phyloP scores from a whole-genome alignment of 1,284 basidiomycete species.

The Papiliotrema flavescens region DNA sequence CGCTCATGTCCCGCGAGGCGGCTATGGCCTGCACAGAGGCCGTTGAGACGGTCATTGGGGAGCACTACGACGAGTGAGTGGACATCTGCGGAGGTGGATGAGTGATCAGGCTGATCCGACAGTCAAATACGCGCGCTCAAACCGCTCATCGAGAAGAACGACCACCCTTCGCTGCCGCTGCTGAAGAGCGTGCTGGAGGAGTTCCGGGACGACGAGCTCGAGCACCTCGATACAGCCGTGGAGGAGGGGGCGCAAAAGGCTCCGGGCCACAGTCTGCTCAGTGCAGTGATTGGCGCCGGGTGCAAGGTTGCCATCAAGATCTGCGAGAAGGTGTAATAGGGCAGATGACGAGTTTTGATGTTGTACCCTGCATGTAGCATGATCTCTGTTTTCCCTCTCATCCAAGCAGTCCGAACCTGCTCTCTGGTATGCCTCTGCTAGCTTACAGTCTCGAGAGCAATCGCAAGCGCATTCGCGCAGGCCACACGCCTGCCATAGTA shows the following conservation, averaged over 20 bases:
- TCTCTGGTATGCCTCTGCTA: no score
- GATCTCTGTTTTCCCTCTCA: no score
- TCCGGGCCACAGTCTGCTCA: constrained; percentile 84
- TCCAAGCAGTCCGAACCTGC: no score
- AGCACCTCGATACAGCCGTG: constrained; percentile 88
- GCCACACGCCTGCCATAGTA: background rate
- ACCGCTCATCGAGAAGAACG: constrained; percentile 33
- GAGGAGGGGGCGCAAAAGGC: constrained; percentile 85
- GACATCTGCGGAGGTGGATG: background rate
- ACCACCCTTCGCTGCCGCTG: constrained; percentile 74
- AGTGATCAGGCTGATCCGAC: background rate
- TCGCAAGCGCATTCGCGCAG: background rate
- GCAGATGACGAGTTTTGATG: background rate
- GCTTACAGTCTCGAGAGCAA: no score
- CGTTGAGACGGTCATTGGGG: constrained; percentile 94
- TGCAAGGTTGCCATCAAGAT: constrained; percentile 87
- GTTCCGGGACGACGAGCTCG: constrained; percentile 91
- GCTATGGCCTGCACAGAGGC: constrained; percentile 99
- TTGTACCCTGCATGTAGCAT: no score
- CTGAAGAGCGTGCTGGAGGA: constrained; percentile 73
- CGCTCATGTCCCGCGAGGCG: constrained; percentile 83
- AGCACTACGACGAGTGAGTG: constrained; percentile 94
- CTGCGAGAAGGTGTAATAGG: constrained; percentile 66
- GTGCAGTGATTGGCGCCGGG: constrained; percentile 76
- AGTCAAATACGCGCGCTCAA: constrained; percentile 40